Evolutionary conservation across 106 monocot genomes (phyloP).

Genomic region (Dendrobium huoshanense): DNA sequence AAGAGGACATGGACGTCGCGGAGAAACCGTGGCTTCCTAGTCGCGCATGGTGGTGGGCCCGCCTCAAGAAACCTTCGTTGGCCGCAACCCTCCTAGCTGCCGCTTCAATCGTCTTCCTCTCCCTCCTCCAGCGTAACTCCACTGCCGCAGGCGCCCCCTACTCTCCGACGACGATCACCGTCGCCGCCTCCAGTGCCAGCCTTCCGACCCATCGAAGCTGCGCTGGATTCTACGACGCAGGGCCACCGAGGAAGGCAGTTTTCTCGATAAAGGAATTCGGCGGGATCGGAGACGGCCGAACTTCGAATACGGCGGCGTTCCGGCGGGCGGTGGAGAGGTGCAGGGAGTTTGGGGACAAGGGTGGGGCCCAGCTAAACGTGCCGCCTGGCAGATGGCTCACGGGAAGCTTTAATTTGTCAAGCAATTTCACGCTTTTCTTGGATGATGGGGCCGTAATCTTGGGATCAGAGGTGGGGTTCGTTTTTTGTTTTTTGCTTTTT

Average conservation of each 20-base stretch:
- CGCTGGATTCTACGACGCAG: constrained; percentile 32
- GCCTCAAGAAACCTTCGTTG: constrained; percentile 18
- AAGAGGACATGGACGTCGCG: constrained; percentile 12
- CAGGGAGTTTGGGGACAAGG: constrained; percentile 20
- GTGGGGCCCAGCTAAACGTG: constrained; percentile 64
- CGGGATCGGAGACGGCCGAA: constrained; percentile 72
- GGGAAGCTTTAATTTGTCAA: constrained; percentile 90
- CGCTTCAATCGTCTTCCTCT: constrained; percentile 17
- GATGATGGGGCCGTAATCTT: constrained; percentile 78
- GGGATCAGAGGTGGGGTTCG: constrained; percentile 60
- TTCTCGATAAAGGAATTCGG: constrained; percentile 57
- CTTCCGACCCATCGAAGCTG: constrained; percentile 12
- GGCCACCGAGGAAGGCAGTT: constrained; percentile 11
- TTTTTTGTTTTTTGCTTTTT: too few relatives aligned
- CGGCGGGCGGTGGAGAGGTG: constrained; percentile 37
- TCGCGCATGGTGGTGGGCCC: constrained; percentile 5
- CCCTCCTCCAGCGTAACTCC: constrained; percentile 15
- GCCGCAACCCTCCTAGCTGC: constrained; percentile 18
- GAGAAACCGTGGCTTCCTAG: constrained; percentile 19
- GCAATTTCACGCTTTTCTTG: constrained; percentile 78
- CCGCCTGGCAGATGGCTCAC: constrained; percentile 76
- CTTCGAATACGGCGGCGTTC: constrained; percentile 67
- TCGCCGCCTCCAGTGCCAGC: neutral
- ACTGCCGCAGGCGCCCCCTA: neutral
- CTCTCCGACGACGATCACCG: neutral